A percentile compares a stretch with the other conserved stretches of the same genome.
Conservation (phyloP, 2,329 filamentous ascomycete genomes). For the Mariannaea elegans region DNA sequence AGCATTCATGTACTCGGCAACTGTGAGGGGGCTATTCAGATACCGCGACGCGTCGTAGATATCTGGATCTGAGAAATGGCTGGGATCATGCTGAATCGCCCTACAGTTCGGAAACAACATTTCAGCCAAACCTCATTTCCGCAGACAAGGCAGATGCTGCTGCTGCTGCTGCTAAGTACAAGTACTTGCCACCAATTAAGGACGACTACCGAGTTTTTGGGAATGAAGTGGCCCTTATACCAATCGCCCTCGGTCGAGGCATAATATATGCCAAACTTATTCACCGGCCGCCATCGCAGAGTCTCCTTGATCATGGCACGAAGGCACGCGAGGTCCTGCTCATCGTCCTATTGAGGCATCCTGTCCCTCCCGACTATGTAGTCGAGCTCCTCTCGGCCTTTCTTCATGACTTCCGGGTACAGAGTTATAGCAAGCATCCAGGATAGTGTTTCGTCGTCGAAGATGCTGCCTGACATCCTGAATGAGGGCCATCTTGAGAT, state of each 20-base stretch:
- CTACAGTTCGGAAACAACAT: background rate
- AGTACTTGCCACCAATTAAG: slow-evolving; percentile 26
- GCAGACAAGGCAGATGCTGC: no score
- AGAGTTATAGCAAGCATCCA: slow-evolving; percentile 58
- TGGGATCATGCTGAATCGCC: slow-evolving; percentile 25
- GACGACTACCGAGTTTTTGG: slow-evolving; percentile 26
- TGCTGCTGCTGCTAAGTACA: no score
- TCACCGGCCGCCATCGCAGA: slow-evolving; percentile 51
- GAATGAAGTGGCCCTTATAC: slow-evolving; percentile 28
- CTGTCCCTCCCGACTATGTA: slow-evolving; percentile 47
- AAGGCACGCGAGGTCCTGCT: slow-evolving; percentile 52
- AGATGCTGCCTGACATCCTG: no score
- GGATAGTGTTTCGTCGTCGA: no score
- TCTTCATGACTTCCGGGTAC: slow-evolving; percentile 44
- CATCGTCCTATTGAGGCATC: slow-evolving; percentile 49
- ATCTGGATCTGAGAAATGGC: slow-evolving; percentile 16
- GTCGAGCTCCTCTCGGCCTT: slow-evolving; percentile 48
- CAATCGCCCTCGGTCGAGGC: slow-evolving; percentile 19
- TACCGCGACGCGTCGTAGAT: slow-evolving; percentile 21
- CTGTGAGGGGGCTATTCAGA: slow-evolving; percentile 2
- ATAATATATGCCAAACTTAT: slow-evolving; percentile 27
- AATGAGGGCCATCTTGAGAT: no score
- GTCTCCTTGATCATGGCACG: slow-evolving; percentile 53
- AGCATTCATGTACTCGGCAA: slow-evolving; percentile 19
- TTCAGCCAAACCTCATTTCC: no score